phyloP scores from a whole-genome alignment of 176 grass and related monocot species.

The Lolium rigidum region DNA sequence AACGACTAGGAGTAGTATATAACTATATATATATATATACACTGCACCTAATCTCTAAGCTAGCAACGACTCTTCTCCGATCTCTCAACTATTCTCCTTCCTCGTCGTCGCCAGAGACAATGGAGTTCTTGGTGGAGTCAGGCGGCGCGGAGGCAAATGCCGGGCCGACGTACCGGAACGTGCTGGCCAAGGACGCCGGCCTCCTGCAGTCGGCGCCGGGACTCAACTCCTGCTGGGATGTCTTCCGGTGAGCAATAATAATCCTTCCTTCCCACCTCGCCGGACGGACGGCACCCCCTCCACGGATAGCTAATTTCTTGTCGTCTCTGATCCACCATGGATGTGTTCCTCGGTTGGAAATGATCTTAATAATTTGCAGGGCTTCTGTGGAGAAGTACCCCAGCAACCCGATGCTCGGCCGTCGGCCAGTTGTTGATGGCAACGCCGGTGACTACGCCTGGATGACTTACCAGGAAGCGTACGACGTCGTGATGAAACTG shows the following conservation, averaged over 20 bases:
- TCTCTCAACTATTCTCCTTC: neutral
- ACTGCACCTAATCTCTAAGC: neutral
- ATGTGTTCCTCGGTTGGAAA: neutral
- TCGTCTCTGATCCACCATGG: neutral
- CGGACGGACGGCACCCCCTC: neutral
- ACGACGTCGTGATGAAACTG: constrained; percentile 62
- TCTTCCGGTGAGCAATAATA: constrained; percentile 65
- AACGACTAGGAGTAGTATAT: neutral
- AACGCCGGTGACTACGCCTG: constrained; percentile 77
- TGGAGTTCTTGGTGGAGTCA: constrained; percentile 76
- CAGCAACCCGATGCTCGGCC: constrained; percentile 75
- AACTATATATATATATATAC: neutral
- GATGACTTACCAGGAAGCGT: constrained; percentile 75
- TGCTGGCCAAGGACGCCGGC: constrained; percentile 64
- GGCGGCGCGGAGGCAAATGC: constrained; percentile 59
- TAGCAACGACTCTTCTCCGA: neutral
- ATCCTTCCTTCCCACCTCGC: neutral
- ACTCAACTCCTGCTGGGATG: constrained; percentile 73
- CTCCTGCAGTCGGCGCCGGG: constrained; percentile 49
- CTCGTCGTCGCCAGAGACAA: constrained; percentile 16
- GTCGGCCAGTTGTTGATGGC: constrained; percentile 63
- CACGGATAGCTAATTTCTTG: neutral
- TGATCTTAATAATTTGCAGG: constrained; percentile 36
- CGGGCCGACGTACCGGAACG: constrained; percentile 76
- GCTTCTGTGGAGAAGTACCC: constrained; percentile 74